Evolutionary conservation across 768 basidiomycete species (phyloP).

Genomic region (Pisolithus orientalis): DNA sequence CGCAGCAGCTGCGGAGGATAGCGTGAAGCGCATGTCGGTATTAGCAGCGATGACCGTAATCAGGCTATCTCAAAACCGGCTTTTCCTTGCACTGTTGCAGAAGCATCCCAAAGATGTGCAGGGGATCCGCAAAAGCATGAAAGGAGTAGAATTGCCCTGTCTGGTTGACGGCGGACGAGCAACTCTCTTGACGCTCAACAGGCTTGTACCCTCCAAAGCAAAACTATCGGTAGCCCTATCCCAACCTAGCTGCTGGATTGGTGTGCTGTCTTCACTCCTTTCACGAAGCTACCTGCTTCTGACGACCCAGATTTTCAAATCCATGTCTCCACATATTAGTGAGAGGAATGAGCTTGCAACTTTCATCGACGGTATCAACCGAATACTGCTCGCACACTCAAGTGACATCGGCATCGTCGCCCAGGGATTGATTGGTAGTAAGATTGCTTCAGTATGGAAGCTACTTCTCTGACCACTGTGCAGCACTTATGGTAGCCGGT

Average conservation of each 20-base stretch:
- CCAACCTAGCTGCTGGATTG: constrained; percentile 19
- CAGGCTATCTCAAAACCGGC: constrained; percentile 63
- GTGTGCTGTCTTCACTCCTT: constrained; percentile 52
- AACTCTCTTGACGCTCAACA: constrained; percentile 34
- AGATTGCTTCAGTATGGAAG: not conserved
- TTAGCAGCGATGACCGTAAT: constrained; percentile 56
- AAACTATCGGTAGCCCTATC: not conserved
- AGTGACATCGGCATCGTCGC: constrained; percentile 73
- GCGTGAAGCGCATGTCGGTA: constrained; percentile 34
- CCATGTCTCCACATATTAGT: constrained; percentile 64
- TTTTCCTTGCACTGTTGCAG: constrained; percentile 59
- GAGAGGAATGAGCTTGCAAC: constrained; percentile 62
- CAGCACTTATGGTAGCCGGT: constrained; percentile 69
- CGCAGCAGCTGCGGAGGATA: constrained; percentile 26
- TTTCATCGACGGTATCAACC: constrained; percentile 66
- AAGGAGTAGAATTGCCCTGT: constrained; percentile 53
- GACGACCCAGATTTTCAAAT: constrained; percentile 63
- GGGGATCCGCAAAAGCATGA: constrained; percentile 57
- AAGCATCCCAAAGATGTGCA: constrained; percentile 65
- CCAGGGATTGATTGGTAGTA: constrained; percentile 65
- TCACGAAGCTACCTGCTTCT: constrained; percentile 66
- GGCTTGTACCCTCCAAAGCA: constrained; percentile 40
- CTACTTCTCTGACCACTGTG: not conserved
- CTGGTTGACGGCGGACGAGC: constrained; percentile 24
- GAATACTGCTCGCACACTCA: constrained; percentile 60